Evolutionary conservation across 805 yeast genomes (phyloP), one percentile per base, ranked within the genome.

Genomic region (Ogataea neopini): DNA sequence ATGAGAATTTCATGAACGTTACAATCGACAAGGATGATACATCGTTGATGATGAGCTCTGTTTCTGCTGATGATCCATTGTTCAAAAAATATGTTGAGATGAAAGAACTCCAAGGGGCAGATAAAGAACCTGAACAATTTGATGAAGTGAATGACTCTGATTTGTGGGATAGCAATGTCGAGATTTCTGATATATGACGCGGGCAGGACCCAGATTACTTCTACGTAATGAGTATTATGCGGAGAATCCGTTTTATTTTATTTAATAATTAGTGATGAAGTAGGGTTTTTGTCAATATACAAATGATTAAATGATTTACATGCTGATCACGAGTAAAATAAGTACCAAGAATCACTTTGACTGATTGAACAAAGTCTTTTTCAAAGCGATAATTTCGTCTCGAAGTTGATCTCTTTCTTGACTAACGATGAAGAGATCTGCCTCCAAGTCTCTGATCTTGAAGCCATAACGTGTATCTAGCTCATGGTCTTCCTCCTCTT

Each of bases 391-490:
- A 13, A 83, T 78, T 49, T 75, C 82, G 18, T 81, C 85, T 60
- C 81, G 84, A 63, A 87, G 71, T 57, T 83, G 86, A 60, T 89
- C 94, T 54, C 95, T 77, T 67, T 89, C 97, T 67, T 88, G 92
- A 58, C 82, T 83, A 54, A 85, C 76, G 47, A 89, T 86, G 58
- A 78, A 85, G 54, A 89, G 71, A 62, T 88, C 96, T 3, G 96
- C 96, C 59, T 88, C 87, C 57, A 89, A 69, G 57, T 89, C 96
- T 57, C 86, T 82, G 37, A 89, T 76, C 66, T 84, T 86, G 71
- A 88, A 75, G 52, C 82, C 86, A 59, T 77, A 86, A 53, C 85
- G 89, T 39, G 86, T 76, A 45, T 69, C 63, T 17, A 68, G 47
- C 23, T 59, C 66, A 15, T 59, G 62, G 22, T 63, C 68, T n/a